A percentile compares a stretch with the other conserved stretches of the same genome.
phyloP scores from a whole-genome alignment of 2,329 filamentous ascomycete genomes.

The Drechslerella dactyloides region DNA sequence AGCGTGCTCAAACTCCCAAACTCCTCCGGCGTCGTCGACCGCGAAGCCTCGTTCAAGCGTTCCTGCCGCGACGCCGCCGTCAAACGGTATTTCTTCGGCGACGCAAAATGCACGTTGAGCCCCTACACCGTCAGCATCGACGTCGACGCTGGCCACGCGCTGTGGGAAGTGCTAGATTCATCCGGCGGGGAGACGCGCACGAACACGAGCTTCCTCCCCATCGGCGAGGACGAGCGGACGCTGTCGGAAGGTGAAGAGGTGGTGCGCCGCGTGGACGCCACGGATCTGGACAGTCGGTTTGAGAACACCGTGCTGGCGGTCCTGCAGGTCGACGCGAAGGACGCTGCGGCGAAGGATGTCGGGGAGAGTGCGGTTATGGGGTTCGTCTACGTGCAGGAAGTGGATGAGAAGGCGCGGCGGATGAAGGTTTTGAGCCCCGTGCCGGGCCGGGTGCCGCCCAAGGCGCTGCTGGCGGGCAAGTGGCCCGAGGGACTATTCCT shows the following conservation, averaged over 20 bases:
- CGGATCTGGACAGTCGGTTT: constrained; percentile 62
- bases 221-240: constrained; percentile 60
- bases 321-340: constrained; percentile 75
- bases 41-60: constrained; percentile 76
- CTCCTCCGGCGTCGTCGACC: constrained; percentile 81
- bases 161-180: constrained; percentile 66
- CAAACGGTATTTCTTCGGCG: constrained; percentile 93
- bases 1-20: constrained; percentile 79
- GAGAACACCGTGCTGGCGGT: constrained; percentile 84
- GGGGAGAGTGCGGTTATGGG: constrained; percentile 85
- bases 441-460: constrained; percentile 77
- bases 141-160: constrained; percentile 68
- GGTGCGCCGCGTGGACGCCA: constrained; percentile 64
- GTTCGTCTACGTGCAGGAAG: constrained; percentile 81
- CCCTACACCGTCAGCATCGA: constrained; percentile 86
- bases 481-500: constrained; percentile 48
- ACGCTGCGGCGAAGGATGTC: constrained; percentile 71
- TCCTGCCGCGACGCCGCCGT: constrained; percentile 76
- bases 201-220: constrained; percentile 56
- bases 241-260: constrained; percentile 64
- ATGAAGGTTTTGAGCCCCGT: constrained; percentile 83
- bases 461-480: constrained; percentile 69
- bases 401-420: constrained; percentile 82
- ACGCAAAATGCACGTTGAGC: constrained; percentile 75
- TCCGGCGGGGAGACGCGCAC: constrained; percentile 47